These are phyloP conservation scores for Cynara cardunculus DNA, from an alignment of 129 eudicot genomes.

Conservation along the genomic window DNA sequence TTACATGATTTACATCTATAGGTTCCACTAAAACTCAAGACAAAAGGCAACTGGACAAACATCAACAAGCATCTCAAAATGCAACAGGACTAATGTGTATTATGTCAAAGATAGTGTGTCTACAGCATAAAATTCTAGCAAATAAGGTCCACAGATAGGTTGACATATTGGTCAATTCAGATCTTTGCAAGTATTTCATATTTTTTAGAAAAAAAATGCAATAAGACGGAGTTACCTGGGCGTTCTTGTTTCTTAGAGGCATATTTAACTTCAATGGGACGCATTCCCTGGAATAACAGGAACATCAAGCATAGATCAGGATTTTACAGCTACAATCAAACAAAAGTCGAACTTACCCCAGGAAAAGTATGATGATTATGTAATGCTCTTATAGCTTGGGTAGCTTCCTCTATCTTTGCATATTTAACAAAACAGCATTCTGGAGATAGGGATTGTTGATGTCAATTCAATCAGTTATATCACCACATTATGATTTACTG, in stretches of 20 bases:
- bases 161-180: slow-evolving; percentile 7
- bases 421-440: slow-evolving; percentile 85
- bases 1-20: not conserved
- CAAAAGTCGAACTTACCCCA: slow-evolving; percentile 52
- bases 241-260: slow-evolving; percentile 79
- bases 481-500: not conserved
- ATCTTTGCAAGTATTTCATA: not conserved
- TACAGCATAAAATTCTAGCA: not conserved
- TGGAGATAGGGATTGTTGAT: slow-evolving; percentile 28
- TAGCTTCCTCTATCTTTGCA: slow-evolving; percentile 73
- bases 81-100: not conserved
- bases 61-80: not conserved
- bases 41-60: not conserved
- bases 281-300: slow-evolving; percentile 38
- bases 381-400: slow-evolving; percentile 59
- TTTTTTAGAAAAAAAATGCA: not conserved
- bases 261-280: slow-evolving; percentile 70
- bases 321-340: slow-evolving; percentile 6
- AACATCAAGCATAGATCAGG: not conserved
- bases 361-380: slow-evolving; percentile 56
- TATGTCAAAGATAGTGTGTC: not conserved
- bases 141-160: slow-evolving; percentile 5
- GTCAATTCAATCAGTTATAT: slow-evolving; percentile 7
- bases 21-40: not conserved
- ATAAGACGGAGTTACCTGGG: slow-evolving; percentile 40